A percentile compares a stretch with the other conserved stretches of the same genome.
Evolutionary conservation across 176 grass and related monocot species (phyloP).

Genomic region (Bolboschoenus planiculmis): DNA sequence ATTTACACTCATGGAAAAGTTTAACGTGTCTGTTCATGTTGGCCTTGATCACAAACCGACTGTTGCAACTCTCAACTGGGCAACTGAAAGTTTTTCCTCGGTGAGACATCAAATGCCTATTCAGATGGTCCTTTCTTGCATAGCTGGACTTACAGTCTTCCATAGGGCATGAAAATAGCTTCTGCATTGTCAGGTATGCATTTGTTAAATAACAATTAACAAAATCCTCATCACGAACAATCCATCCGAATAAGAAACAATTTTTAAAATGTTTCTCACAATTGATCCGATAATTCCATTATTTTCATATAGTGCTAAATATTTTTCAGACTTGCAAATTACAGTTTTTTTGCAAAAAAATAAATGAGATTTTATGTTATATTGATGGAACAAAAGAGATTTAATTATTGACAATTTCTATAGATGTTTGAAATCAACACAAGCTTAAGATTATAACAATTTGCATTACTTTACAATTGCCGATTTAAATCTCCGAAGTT

Average conservation of each 20-base stretch:
- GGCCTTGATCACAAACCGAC: constrained; percentile 48
- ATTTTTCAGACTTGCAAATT: too few species aligned
- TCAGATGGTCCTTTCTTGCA: constrained; percentile 71
- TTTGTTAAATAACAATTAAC: constrained; percentile 5
- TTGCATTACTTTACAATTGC: neutral
- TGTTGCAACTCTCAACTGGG: constrained; percentile 47
- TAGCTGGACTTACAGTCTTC: constrained; percentile 51
- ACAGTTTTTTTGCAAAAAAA: neutral
- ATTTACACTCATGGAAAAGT: constrained; percentile 34
- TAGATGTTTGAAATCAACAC: neutral
- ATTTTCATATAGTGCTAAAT: neutral
- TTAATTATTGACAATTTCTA: neutral
- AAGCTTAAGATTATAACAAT: too few species aligned
- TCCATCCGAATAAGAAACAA: neutral
- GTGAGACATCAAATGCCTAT: constrained; percentile 54
- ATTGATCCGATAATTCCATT: neutral
- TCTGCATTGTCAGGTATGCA: constrained; percentile 35
- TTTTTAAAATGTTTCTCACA: neutral
- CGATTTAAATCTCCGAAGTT: neutral
- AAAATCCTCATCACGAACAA: constrained; percentile 14
- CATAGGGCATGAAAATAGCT: constrained; percentile 43
- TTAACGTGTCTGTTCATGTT: constrained; percentile 61
- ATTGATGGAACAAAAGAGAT: neutral
- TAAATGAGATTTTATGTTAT: neutral
- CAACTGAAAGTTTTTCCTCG: constrained; percentile 56